Evolutionary conservation across 2,329 filamentous ascomycete genomes (phyloP), one percentile per base, ranked within the genome.

Genomic region (Samsoniella hepiali): DNA sequence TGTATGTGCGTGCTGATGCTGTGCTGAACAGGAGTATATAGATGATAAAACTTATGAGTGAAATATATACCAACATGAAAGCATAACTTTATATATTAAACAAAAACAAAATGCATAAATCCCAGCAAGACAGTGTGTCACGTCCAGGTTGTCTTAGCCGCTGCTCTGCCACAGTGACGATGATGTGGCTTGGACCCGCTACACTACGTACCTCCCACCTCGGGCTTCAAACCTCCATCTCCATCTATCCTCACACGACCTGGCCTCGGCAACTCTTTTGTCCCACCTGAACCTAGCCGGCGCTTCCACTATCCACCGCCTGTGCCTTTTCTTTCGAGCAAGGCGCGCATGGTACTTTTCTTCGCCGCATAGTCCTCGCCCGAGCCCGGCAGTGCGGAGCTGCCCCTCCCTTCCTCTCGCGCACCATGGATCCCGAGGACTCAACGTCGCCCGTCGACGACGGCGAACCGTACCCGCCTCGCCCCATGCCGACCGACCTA

Each of bases 401-500:
- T 77, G 72, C 74, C 74, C 75, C 76, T 77, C 74, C 72, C 71
- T 73, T 57, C 58, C 60, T 54, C 58, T 45, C 51, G 31, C 44
- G 32, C 73, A 77, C 76, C 74, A 88, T 88, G 85, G 85, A 88
- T 79, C 77, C 84, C 72, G 83, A 80, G 74, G 81, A 81, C 72
- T 74, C 77, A 71, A 76, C 72, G 69, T 76, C 73, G 72, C 75
- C 73, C 66, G 75, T 77, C 65, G 74, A 74, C 71, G 70, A 77
- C 32, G 72, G 73, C 65, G 80, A 78, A 74, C 61, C 45, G 29
- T 31, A 42, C 31, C 62, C 62, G 31, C 78, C 82, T 65, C 79
- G 79, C 65, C 68, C 74, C 65, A 85, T 98, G 58, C 95, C 95
- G 47, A 79, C 85, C 68, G 95, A 99, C 77, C 85, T 99, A 42